phyloP scores from a whole-genome alignment of 345 rosid genomes.

The Excoecaria agallocha region DNA sequence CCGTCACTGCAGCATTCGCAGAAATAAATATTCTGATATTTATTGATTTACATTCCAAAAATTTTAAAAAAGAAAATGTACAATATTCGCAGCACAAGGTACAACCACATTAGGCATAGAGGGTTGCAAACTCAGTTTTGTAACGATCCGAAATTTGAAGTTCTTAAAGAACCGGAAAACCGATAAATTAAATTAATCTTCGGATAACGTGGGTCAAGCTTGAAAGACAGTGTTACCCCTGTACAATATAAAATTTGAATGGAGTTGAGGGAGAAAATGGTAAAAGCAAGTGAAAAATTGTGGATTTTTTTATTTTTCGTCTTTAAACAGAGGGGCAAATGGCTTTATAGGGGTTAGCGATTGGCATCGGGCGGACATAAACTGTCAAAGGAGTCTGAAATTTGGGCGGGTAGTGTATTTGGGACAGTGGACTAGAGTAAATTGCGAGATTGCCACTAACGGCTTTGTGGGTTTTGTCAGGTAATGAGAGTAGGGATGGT shows the following conservation, averaged over 20 bases:
- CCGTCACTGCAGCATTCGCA: constrained; percentile 6
- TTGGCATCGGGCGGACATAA: constrained; percentile 18
- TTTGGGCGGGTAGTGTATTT: constrained; percentile 18
- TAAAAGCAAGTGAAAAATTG: background rate
- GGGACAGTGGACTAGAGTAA: background rate
- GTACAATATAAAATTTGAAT: background rate
- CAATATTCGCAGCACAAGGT: background rate
- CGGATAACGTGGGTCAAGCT: background rate
- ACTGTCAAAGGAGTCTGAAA: constrained; percentile 25
- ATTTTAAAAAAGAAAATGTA: background rate
- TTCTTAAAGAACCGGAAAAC: background rate
- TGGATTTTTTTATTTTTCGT: background rate
- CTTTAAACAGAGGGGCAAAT: background rate
- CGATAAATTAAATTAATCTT: background rate
- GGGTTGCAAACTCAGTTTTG: background rate
- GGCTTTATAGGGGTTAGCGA: constrained; percentile 9
- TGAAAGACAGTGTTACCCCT: constrained; percentile 10
- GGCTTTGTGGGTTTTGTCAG: constrained; percentile 19
- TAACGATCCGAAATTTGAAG: constrained; percentile 16
- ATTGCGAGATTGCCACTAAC: constrained; percentile 31
- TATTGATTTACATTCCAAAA: background rate
- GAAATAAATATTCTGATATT: background rate
- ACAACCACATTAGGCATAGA: background rate
- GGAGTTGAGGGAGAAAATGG: background rate
- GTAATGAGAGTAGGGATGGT: background rate